These are phyloP conservation scores for Solanum gandarillasii DNA, from an alignment of 257 asterid species.

Conservation along the genomic window DNA sequence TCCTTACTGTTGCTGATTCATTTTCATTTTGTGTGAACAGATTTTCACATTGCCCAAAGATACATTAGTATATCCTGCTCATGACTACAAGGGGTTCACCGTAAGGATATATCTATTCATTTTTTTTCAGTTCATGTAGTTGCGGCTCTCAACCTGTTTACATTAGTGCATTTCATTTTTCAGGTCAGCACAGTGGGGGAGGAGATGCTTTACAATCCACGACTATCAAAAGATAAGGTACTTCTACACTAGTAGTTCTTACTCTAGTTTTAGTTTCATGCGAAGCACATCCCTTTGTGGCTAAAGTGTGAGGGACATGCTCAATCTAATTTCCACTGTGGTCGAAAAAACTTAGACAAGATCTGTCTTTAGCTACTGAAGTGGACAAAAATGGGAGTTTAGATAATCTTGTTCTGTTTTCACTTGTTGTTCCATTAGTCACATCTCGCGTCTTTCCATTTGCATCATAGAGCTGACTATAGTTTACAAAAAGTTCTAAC, in stretches of 20 bases:
- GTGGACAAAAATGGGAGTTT: background rate
- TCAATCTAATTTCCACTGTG: background rate
- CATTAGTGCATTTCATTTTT: background rate
- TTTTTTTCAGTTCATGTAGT: background rate
- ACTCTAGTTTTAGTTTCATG: background rate
- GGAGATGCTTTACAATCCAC: conserved; percentile 73
- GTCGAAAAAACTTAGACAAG: background rate
- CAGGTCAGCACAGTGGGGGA: conserved; percentile 89
- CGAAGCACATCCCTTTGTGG: background rate
- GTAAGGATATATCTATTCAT: conserved; percentile 27
- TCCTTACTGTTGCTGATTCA: background rate
- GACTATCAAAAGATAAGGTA: conserved; percentile 87
- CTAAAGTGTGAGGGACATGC: background rate
- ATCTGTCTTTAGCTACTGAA: background rate
- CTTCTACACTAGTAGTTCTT: background rate
- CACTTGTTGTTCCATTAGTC: background rate
- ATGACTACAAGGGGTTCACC: conserved; percentile 91
- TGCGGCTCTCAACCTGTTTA: background rate
- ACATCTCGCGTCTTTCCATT: background rate
- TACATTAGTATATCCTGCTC: conserved; percentile 84
- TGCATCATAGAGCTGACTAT: background rate
- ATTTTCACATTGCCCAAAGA: conserved; percentile 82
- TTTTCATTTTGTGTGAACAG: conserved; percentile 18
- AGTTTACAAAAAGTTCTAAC: background rate
- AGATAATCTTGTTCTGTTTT: background rate